Base-by-base conservation (phyloP, 345 rosid genomes). In the Luvunga scandens region DNA sequence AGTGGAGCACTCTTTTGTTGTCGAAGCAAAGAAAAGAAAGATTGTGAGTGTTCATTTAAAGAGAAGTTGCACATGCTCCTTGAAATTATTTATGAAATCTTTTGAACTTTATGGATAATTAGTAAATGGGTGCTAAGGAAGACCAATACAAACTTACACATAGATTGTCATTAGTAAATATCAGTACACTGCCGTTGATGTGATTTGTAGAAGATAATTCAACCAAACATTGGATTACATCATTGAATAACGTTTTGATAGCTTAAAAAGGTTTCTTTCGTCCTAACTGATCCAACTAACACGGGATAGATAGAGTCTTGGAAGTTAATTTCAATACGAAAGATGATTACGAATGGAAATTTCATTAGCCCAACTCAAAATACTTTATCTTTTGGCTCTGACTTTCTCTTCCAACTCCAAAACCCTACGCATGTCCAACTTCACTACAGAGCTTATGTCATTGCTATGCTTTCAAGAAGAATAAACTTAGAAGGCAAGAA, bases 401-500 rank as follows among this genome's bases (percentile, higher is more conserved):
- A 27, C 57, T 74, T 61, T 62, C 39, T 10, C 19, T 64, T 30
- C 38, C 14, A 9, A 39, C 6, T 45, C 38, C 30, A 9, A 39
- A 9, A 62, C 22, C 6, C 25, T 38, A 48, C 25, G 16, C 57
- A 61, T 36, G 70, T 61, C 42, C 59, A 45, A n/a, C 38, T 31
- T 16, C 5, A 45, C 50, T 12, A 13, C 21, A 24, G 34, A 71
- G 2, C 57, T 55, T 42, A 22, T 57, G 6, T 36, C 33, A 24
- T 27, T 48, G 53, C 22, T 71, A 65, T 59, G 8, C 22, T 3
- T 73, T 61, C 34, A 56, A 80, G 14, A 56, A 80, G 14, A 9
- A 73, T 70, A 75, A 74, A 65, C 86, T 78, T 84, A 33, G 75
- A 84, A 81, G 87, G 79, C 77, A 81, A 84, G 87, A 59, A 76